Base-by-base conservation (phyloP, 345 rosid species). In the Populus euphratica region DNA sequence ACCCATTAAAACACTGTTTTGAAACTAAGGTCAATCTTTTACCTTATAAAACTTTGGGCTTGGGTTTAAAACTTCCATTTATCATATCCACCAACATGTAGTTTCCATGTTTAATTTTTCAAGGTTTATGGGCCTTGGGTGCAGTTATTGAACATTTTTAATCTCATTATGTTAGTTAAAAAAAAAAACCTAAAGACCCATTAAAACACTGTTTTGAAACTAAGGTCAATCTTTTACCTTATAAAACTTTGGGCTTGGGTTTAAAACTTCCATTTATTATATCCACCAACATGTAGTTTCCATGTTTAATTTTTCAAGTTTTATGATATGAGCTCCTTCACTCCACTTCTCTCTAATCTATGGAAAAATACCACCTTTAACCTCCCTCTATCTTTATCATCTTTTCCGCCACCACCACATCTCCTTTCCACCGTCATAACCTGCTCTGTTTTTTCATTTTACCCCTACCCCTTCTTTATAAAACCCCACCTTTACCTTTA, bases 321-420 rank as follows among this genome's bases (percentile, higher is more conserved):
- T 77, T 70, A 33, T 35, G 25, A 38, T 17, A 11, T 10, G 44
- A 21, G n/a, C 64, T 31, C 54, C 72, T 61, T 36, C 77, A 38
- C 71, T 21, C 6, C 20, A 56, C 62, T 65, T 59, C 63, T 38
- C 8, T 11, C 35, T 20, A 20, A 29, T 43, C 61, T 2, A 2
- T 31, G 25, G 4, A 6, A 83, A 82, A 82, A 90, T 91, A 93
- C 90, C 91, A 77, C 86, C 91, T 54, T 82, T 85, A 73, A 81
- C 80, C 69, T 87, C 87, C 23, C 86, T 80, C 78, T 92, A 88
- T 43, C 90, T 90, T 76, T 89, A 91, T 52, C 79, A 86, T 6
- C 85, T 88, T 1, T 85, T 90, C 39, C 83, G 70, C 75, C 87
- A 44, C 10, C 52, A 36, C 67, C 77, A 74, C 68, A 14, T 63